Evolutionary conservation across 1,139 yeast genomes (phyloP), one percentile per base, ranked within the genome.

Genomic region (Geotrichum aggregatum): DNA sequence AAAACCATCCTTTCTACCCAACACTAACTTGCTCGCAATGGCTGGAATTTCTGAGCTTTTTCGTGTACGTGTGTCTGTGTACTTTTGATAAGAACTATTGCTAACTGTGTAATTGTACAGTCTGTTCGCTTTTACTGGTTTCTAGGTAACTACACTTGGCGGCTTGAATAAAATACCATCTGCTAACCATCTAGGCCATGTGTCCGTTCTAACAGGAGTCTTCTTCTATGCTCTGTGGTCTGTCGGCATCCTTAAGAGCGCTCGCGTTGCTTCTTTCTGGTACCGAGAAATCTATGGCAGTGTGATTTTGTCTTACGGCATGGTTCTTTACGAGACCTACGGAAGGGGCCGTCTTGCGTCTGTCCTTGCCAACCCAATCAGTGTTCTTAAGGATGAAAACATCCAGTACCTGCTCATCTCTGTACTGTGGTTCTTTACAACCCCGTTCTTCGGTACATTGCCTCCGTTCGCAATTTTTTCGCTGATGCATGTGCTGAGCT

Each of bases 301-400:
- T 14, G 83, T 86, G 5, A 66, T 87, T 47, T 78, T 76, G 60
- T 83, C 95, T 36, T 89, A 87, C 68, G 89, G 88, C 22, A 80
- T 91, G 58, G 85, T 88, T 55, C 70, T 86, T 30, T 82, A 75
- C 69, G 92, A 88, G 62, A 67, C 72, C 54, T 70, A 61, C 63
- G 48, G 51, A 42, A 64, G 61, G 55, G 28, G 58, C 46, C 55
- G 49, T 58, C 38, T 34, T 13, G 16, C 22, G 11, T 33, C 43
- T 24, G 28, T 24, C 3, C 58, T 56, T 26, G 60, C 65, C 54
- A 64, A 67, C 71, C 54, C 67, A 21, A 59, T 55, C 34, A 75
- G 62, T 31, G 67, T 74, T 47, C 65, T 74, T 54, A 72, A 69
- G 30, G 88, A 85, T 64, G 92, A 84, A 65, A 85, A 84, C 66